Evolutionary conservation across 129 eudicot species (phyloP).

Genomic region (Artemisia tridentata): DNA sequence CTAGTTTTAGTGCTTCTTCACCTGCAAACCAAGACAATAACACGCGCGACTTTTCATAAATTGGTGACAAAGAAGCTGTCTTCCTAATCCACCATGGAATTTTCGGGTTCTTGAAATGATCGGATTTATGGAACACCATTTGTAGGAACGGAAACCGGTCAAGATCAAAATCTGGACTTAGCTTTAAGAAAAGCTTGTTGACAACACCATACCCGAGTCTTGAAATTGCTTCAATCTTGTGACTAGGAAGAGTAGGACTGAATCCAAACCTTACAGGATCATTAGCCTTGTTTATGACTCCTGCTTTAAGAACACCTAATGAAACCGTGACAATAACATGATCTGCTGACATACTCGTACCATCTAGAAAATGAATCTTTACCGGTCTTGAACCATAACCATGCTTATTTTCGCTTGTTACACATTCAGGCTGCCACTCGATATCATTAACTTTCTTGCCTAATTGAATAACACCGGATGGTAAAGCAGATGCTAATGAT

Average conservation of each 20-base stretch:
- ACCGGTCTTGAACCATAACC: conserved; percentile 45
- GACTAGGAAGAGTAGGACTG: conserved; percentile 65
- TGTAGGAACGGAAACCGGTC: conserved; percentile 64
- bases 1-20: conserved; percentile 73
- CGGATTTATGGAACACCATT: conserved; percentile 59
- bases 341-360: conserved; percentile 64
- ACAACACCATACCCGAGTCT: conserved; percentile 89
- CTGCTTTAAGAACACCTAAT: conserved; percentile 81
- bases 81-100: conserved; percentile 88
- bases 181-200: conserved; percentile 71
- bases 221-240: conserved; percentile 61
- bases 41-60: conserved; percentile 52
- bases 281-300: conserved; percentile 19
- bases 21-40: conserved; percentile 87
- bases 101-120: conserved; percentile 37
- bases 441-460: conserved; percentile 54
- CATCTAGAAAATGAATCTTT: conserved; percentile 71
- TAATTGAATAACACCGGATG: conserved; percentile 57
- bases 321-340: conserved; percentile 90
- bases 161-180: conserved; percentile 32
- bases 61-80: conserved; percentile 63
- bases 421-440: conserved; percentile 55
- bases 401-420: conserved; percentile 25
- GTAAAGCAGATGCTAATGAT: conserved; percentile 70
- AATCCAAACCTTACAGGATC: conserved; percentile 40